A percentile compares a stretch with the other conserved stretches of the same genome.
Conservation (phyloP, 2,329 filamentous ascomycete genomes). For the Beauveria sp. region DNA sequence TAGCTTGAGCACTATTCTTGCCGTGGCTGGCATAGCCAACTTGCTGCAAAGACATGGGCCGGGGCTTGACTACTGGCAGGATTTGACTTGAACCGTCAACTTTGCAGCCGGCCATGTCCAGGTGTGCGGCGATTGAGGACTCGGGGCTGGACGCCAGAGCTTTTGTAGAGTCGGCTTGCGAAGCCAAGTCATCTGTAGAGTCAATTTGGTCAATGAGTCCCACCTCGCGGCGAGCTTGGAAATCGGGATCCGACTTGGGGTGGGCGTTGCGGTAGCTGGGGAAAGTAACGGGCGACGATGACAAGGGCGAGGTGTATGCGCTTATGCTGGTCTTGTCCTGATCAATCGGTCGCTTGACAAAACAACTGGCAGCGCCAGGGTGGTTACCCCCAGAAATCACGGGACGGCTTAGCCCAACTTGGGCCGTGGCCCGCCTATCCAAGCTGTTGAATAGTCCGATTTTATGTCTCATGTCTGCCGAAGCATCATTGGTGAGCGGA, state of each 20-base stretch:
- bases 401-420: constrained; percentile 55
- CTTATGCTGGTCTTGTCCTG: constrained; percentile 3
- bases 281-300: constrained; percentile 9
- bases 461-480: constrained; percentile 46
- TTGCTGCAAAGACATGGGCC: constrained; percentile 5
- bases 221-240: constrained; percentile 20
- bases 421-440: constrained; percentile 58
- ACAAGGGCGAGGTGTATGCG: constrained; percentile 5
- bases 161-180: constrained; percentile 9
- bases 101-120: constrained; percentile 2
- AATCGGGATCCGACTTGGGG: constrained; percentile 38
- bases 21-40: background rate
- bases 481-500: constrained; percentile 19
- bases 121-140: constrained; percentile 9
- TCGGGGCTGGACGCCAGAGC: constrained; percentile 7
- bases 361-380: constrained; percentile 17
- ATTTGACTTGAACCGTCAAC: background rate
- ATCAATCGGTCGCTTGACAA: background rate
- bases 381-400: constrained; percentile 54
- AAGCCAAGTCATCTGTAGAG: constrained; percentile 16
- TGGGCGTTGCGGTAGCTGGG: constrained; percentile 35
- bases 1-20: constrained; percentile 17
- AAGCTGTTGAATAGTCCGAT: constrained; percentile 45
- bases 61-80: background rate
- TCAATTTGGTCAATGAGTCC: constrained; percentile 20